Evolutionary conservation across 1,139 yeast genomes (phyloP).

Genomic region (Nakaseomyces uthaithaninus): DNA sequence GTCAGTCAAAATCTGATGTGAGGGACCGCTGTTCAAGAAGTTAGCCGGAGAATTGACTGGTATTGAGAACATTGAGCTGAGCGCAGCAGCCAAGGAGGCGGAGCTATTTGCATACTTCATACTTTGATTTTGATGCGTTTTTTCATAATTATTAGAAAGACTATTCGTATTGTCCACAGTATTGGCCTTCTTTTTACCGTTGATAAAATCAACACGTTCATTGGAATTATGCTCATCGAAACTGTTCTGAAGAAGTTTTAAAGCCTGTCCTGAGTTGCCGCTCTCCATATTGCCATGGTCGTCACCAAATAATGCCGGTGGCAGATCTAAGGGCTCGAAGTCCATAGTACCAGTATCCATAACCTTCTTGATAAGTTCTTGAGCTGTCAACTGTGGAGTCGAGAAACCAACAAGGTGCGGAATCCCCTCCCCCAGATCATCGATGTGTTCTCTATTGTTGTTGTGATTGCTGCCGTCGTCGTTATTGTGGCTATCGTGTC

Average conservation of each 20-base stretch:
- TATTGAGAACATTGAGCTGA: slow-evolving; percentile 3
- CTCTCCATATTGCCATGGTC: background rate
- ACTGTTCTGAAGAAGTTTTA: background rate
- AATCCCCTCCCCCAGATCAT: slow-evolving; percentile 15
- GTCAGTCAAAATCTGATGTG: slow-evolving; percentile 20
- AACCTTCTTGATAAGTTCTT: slow-evolving; percentile 33
- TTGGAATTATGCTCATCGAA: background rate
- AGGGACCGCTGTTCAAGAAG: slow-evolving; percentile 5
- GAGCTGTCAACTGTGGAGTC: slow-evolving; percentile 59
- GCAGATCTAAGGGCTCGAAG: slow-evolving; percentile 7
- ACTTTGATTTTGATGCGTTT: background rate
- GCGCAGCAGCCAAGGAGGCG: slow-evolving; percentile 6
- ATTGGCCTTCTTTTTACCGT: background rate
- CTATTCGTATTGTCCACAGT: background rate
- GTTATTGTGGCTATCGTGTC: slow-evolving; percentile 19
- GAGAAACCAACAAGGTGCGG: slow-evolving; percentile 67
- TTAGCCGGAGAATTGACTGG: slow-evolving; percentile 1
- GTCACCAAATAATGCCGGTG: slow-evolving; percentile 7
- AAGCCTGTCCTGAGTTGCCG: background rate
- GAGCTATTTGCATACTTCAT: slow-evolving; percentile 5
- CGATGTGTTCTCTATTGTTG: slow-evolving; percentile 15
- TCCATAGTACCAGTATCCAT: slow-evolving; percentile 17
- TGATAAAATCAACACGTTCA: slow-evolving; percentile 2
- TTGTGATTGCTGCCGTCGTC: slow-evolving; percentile 29
- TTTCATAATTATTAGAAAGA: background rate